Evolutionary conservation across 805 yeast species (phyloP).

Genomic region (Myxozyma mucilagina): DNA sequence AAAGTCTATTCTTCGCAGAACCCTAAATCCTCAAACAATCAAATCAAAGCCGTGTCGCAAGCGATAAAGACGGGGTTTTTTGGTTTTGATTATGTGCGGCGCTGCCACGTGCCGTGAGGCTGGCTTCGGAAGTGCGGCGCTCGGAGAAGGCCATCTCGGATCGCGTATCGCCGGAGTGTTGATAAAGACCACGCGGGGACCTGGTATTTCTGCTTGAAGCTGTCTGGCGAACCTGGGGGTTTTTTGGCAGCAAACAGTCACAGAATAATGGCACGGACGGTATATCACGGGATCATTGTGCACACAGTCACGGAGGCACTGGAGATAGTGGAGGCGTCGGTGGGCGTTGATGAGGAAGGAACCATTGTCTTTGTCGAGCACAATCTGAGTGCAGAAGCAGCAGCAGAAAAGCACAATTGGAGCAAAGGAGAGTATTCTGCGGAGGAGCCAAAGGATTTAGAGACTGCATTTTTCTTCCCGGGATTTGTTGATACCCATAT

Average conservation of each 20-base stretch:
- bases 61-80: no score
- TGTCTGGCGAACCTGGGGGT: neutral
- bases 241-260: neutral
- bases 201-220: neutral
- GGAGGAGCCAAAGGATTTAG: neutral
- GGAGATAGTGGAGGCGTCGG: conserved; percentile 57
- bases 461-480: conserved; percentile 63
- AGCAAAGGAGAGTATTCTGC: conserved; percentile 10
- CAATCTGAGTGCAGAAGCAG: conserved; percentile 36
- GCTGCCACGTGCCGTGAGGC: no score
- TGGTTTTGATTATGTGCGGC: no score
- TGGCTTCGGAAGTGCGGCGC: no score
- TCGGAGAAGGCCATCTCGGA: no score
- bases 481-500: conserved; percentile 83
- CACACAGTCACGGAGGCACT: conserved; percentile 69
- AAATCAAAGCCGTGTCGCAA: no score
- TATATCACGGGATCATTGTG: conserved; percentile 58
- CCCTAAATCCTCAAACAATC: no score
- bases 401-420: conserved; percentile 35
- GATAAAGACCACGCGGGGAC: neutral
- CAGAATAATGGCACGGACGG: conserved; percentile 1
- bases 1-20: no score
- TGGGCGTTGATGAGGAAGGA: conserved; percentile 66
- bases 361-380: conserved; percentile 47
- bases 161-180: no score